Base-by-base conservation (phyloP, 176 grass and related monocot genomes). In the Musa troglodytarum region DNA sequence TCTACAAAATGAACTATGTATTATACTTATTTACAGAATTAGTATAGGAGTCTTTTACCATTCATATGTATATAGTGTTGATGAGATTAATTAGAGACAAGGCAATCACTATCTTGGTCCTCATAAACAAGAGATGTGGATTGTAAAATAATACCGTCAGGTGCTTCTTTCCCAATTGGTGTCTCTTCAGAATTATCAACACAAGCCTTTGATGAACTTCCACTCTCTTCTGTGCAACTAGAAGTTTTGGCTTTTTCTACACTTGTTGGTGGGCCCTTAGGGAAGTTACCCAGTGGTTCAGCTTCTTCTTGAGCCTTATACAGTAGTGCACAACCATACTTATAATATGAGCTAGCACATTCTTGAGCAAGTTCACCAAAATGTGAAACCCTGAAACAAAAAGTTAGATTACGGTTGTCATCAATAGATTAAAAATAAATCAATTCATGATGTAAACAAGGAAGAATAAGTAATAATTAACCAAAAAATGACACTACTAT, bases 241-340 rank as follows among this genome's bases (percentile, higher is more conserved):
- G 88, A 75, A 78, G 86, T 88, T 84, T 91, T 87, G 19, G 22
- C 73, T 63, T 87, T 87, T 62, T 89, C 90, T 25, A 53, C 59
- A 74, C 76, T 82, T 51, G 84, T 77, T 28, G 61, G 49, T 24
- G 81, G 52, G 65, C 73, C 81, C 80, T 93, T 86, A 52, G 95
- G 91, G 69, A 99, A 86, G 83, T 88, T 82, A 28, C 90, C 95
- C 63, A 99, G 70, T 52, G 91, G 88, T 77, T 89, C 90, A 21
- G 81, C 76, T 80, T 99, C 96, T 77, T 99, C 96, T 78, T 99
- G 91, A 50, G 88, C 83, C 82, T 99, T 99, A 73, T 83, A 94
- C 22, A 99, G 81, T 53, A 99, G 73, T 52, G 96, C 91, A 52
- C 71, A 86, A 58, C 96, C 96, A 20, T 99, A 99, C 52, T 99